Percentiles rank a stretch among this genome's conserved stretches.
Evolutionary conservation across 495 filamentous ascomycete species (phyloP).

Genomic region (Podospora conica): DNA sequence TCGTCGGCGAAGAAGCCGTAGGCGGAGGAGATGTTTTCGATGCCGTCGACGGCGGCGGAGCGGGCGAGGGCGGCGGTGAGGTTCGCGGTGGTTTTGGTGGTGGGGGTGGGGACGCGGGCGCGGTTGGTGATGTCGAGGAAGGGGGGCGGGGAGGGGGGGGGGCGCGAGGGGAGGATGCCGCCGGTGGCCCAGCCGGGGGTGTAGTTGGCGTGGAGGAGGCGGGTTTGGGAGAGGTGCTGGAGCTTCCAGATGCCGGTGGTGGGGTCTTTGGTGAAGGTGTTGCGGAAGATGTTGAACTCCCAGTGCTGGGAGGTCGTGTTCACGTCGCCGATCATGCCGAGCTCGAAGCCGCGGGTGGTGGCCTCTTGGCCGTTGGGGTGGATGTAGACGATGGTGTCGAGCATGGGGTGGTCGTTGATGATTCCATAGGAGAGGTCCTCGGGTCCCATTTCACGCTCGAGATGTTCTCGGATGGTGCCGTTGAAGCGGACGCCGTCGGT

Average conservation of each 20-base stretch:
- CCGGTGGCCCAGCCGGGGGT: slow-evolving; percentile 14
- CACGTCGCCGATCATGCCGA: slow-evolving; percentile 14
- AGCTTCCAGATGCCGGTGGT: slow-evolving; percentile 13
- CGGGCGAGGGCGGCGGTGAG: slow-evolving; percentile 9
- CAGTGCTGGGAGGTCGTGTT: slow-evolving; percentile 3
- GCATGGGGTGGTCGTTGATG: slow-evolving; percentile 18
- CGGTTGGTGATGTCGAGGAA: not conserved
- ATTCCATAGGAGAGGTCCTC: slow-evolving; percentile 11
- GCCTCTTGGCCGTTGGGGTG: not conserved
- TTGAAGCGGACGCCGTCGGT: slow-evolving; percentile 1
- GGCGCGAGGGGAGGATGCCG: slow-evolving; percentile 3
- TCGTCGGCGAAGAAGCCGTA: slow-evolving; percentile 21
- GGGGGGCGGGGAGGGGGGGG: not conserved
- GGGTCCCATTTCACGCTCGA: slow-evolving; percentile 16
- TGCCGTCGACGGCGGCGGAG: slow-evolving; percentile 16
- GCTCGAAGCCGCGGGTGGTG: slow-evolving; percentile 9
- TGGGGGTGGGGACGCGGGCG: not conserved
- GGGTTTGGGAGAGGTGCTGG: slow-evolving; percentile 2
- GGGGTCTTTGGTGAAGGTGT: slow-evolving; percentile 13
- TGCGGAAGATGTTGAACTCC: slow-evolving; percentile 16
- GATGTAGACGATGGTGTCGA: slow-evolving; percentile 14
- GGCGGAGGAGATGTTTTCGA: slow-evolving; percentile 12
- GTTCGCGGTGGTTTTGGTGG: slow-evolving; percentile 2
- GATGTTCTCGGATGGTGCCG: not conserved
- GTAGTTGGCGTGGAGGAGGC: slow-evolving; percentile 15